These are phyloP conservation scores for Penstemon barbatus DNA, from an alignment of 257 asterid genomes.

Conservation along the genomic window DNA sequence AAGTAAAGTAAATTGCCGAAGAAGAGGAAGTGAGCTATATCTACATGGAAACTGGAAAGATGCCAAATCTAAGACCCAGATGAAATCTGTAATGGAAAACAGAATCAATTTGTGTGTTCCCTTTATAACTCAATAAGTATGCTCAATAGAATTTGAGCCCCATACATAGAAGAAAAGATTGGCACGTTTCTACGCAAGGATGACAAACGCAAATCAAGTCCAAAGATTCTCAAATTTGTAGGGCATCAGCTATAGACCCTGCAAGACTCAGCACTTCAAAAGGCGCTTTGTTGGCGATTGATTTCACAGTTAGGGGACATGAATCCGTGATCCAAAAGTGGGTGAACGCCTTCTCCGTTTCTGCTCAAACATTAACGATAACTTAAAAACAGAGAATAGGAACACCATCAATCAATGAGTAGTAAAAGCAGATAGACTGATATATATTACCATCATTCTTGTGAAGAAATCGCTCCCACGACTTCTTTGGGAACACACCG, in stretches of 20 bases:
- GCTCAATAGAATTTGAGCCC: not conserved
- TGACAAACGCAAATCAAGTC: no score
- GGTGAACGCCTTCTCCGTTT: slow-evolving; percentile 59
- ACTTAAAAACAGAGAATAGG: slow-evolving; percentile 13
- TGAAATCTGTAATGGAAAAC: not conserved
- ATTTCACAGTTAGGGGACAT: slow-evolving; percentile 74
- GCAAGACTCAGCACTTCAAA: slow-evolving; percentile 92
- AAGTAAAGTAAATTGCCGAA: no score
- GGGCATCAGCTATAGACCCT: slow-evolving; percentile 88
- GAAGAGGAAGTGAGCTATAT: no score
- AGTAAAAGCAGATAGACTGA: slow-evolving; percentile 14
- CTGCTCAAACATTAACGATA: slow-evolving; percentile 16
- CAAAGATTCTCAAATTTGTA: slow-evolving; percentile 55
- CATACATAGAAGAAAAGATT: no score
- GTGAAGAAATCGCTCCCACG: slow-evolving; percentile 84
- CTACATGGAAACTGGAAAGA: not conserved
- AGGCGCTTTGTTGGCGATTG: slow-evolving; percentile 63
- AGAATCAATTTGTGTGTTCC: slow-evolving; percentile 4
- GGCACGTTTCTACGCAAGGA: no score
- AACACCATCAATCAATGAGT: not conserved
- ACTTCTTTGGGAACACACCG: slow-evolving; percentile 76
- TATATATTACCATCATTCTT: slow-evolving; percentile 53
- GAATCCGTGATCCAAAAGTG: slow-evolving; percentile 96
- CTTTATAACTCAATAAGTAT: not conserved
- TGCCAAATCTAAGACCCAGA: not conserved